A percentile compares a stretch with the other conserved stretches of the same genome.
Evolutionary conservation across 2,329 filamentous ascomycete species (phyloP).

Genomic region (Verticillium dahliae): DNA sequence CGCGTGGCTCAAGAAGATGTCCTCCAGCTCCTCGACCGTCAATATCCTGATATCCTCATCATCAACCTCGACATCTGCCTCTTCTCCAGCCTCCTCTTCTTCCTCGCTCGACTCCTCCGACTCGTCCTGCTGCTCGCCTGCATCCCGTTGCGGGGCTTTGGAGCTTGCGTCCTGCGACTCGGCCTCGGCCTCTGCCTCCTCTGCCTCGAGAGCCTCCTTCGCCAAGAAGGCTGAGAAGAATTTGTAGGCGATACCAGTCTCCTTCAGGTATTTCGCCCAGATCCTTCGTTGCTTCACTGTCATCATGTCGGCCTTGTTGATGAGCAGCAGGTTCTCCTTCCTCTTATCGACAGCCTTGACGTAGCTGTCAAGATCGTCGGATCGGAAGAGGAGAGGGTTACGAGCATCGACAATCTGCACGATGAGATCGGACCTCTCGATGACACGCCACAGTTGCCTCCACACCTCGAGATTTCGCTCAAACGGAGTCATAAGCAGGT

Average conservation of each 20-base stretch:
- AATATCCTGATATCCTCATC: constrained; percentile 71
- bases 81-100: constrained; percentile 24
- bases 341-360: constrained; percentile 85
- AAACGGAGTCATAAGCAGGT: constrained; percentile 94
- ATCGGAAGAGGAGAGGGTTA: constrained; percentile 90
- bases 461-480: constrained; percentile 97
- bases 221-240: constrained; percentile 95
- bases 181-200: constrained; percentile 38
- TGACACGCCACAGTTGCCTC: constrained; percentile 96
- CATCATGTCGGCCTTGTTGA: constrained; percentile 99
- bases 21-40: constrained; percentile 87
- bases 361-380: constrained; percentile 86
- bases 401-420: constrained; percentile 98
- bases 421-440: constrained; percentile 89
- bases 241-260: constrained; percentile 77
- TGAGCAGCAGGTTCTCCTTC: constrained; percentile 86
- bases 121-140: constrained; percentile 8
- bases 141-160: constrained; percentile 27
- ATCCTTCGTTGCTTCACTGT: constrained; percentile 70
- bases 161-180: constrained; percentile 11
- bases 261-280: constrained; percentile 84
- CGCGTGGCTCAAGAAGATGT: constrained; percentile 72
- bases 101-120: constrained; percentile 24
- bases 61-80: constrained; percentile 28
- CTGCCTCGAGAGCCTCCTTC: constrained; percentile 78